Evolutionary conservation across 768 basidiomycete genomes (phyloP).

Genomic region (Termitomyces sp.): DNA sequence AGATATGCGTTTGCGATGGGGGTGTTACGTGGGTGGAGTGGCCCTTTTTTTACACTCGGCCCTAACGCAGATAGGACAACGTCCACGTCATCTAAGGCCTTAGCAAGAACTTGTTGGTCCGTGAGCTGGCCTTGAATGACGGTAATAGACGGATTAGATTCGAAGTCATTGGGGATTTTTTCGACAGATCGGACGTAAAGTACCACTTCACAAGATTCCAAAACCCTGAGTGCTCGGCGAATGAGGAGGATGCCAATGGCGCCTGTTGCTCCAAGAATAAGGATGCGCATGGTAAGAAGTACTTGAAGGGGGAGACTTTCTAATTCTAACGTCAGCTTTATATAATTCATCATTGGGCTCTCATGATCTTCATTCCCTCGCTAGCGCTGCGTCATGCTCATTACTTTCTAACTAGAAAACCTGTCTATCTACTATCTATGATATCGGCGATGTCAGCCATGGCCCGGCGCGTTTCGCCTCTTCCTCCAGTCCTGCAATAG

Average conservation of each 20-base stretch:
- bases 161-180: slow-evolving; percentile 56
- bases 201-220: slow-evolving; percentile 42
- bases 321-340: neutral
- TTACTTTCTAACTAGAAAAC: neutral
- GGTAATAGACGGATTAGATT: slow-evolving; percentile 41
- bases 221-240: slow-evolving; percentile 48
- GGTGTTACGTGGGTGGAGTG: slow-evolving; percentile 43
- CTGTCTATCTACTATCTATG: too few relatives aligned
- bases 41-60: slow-evolving; percentile 35
- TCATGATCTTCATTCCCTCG: neutral
- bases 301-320: neutral
- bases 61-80: slow-evolving; percentile 70
- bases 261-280: slow-evolving; percentile 74
- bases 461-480: slow-evolving; percentile 40
- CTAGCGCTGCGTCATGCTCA: neutral
- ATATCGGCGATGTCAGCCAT: slow-evolving; percentile 35
- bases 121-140: slow-evolving; percentile 57
- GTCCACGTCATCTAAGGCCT: slow-evolving; percentile 56
- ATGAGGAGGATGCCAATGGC: slow-evolving; percentile 56
- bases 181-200: slow-evolving; percentile 64
- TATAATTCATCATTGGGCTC: neutral
- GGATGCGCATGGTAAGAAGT: slow-evolving; percentile 37
- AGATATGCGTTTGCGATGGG: slow-evolving; percentile 65
- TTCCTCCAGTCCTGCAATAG: slow-evolving; percentile 46
- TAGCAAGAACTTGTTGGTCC: slow-evolving; percentile 46